A percentile compares a stretch with the other conserved stretches of the same genome.
These are phyloP conservation scores for Rhizophlyctis rosea DNA, from an alignment of 192 early-diverging fungal species.

Conservation along the genomic window DNA sequence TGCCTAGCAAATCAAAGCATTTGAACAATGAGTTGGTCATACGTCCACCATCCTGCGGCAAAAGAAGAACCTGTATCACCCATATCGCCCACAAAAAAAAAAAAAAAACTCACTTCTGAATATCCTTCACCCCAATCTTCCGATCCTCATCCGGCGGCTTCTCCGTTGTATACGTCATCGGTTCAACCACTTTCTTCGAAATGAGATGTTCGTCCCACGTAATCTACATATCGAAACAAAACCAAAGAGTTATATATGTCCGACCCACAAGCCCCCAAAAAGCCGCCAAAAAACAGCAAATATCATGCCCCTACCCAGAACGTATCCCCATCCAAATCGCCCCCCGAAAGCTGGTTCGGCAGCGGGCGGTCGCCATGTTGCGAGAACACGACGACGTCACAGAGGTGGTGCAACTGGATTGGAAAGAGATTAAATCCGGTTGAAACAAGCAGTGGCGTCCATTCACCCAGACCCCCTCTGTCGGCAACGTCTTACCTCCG, in stretches of 20 bases:
- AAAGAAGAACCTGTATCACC: no score
- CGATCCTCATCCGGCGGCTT: not conserved
- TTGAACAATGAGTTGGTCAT: no score
- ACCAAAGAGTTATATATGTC: not conserved
- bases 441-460: no score
- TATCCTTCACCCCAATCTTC: not conserved
- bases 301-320: conserved; percentile 32
- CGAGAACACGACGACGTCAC: conserved; percentile 74
- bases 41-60: no score
- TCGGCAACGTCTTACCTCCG: conserved; percentile 38
- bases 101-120: not conserved
- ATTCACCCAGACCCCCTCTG: no score
- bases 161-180: conserved; percentile 28
- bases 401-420: conserved; percentile 31
- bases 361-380: conserved; percentile 63
- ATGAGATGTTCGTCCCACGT: conserved; percentile 27
- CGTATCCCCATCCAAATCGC: conserved; percentile 77
- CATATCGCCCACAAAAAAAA: not conserved
- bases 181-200: conserved; percentile 3
- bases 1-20: no score
- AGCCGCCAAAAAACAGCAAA: not conserved
- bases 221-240: conserved; percentile 2
- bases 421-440: no score
- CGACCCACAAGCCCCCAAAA: no score
- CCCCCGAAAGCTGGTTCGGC: conserved; percentile 74